phyloP scores from a whole-genome alignment of 2,329 filamentous ascomycete species.

The Aspergillus sp. region DNA sequence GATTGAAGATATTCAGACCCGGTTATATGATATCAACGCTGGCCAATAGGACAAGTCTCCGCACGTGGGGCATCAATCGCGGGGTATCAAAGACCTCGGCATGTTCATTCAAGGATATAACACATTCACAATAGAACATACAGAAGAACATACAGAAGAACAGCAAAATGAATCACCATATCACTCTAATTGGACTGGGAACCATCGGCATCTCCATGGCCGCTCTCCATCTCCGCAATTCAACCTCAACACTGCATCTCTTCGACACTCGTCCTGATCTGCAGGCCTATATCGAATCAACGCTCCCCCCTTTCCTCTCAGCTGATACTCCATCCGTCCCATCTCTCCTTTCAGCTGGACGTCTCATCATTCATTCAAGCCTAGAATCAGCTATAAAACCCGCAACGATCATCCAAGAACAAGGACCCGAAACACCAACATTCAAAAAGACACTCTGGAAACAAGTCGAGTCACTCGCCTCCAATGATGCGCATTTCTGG shows the following conservation, averaged over 20 bases:
- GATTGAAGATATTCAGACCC: too few relatives aligned
- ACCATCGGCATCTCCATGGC: constrained; percentile 55
- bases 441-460: constrained; percentile 53
- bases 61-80: too few relatives aligned
- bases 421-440: constrained; percentile 50
- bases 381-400: constrained; percentile 13
- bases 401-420: constrained; percentile 55
- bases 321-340: constrained; percentile 3
- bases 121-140: too few relatives aligned
- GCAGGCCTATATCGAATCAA: constrained; percentile 37
- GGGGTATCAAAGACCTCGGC: too few relatives aligned
- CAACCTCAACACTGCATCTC: constrained; percentile 35
- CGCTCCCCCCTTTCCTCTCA: constrained; percentile 12
- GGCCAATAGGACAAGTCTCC: too few relatives aligned
- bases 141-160: too few relatives aligned
- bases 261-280: constrained; percentile 50
- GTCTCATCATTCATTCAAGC: constrained; percentile 11
- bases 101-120: too few relatives aligned
- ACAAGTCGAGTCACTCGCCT: constrained; percentile 45
- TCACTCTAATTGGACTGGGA: constrained; percentile 38
- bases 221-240: constrained; percentile 28
- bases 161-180: constrained; percentile 1
- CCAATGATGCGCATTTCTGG: constrained; percentile 48
- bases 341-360: constrained; percentile 9
- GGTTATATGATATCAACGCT: too few relatives aligned